These are phyloP conservation scores for Fusarium paranaense DNA, from an alignment of 2,329 filamentous ascomycete genomes.

Conservation along the genomic window DNA sequence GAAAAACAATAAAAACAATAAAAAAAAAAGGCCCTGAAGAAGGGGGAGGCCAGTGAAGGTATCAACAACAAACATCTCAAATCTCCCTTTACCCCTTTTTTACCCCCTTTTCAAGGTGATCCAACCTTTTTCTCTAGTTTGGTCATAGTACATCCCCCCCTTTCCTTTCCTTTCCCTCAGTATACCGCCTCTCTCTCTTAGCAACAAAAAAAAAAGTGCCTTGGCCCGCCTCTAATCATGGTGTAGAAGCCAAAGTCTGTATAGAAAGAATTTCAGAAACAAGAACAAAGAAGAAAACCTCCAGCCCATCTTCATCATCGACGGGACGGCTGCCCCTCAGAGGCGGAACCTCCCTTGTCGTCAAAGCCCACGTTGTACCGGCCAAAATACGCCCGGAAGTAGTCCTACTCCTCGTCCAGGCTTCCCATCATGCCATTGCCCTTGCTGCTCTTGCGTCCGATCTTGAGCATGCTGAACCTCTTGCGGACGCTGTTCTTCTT, in stretches of 20 bases:
- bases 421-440: conserved; percentile 63
- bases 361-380: conserved; percentile 42
- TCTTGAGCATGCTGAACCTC: conserved; percentile 80
- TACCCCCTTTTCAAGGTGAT: conserved; percentile 13
- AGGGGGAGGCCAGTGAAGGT: conserved; percentile 31
- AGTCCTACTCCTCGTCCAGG: conserved; percentile 65
- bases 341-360: conserved; percentile 11
- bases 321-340: conserved; percentile 10
- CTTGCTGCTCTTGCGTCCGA: conserved; percentile 77
- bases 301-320: conserved; percentile 5
- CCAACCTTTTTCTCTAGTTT: conserved; percentile 30
- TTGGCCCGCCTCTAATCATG: background rate
- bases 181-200: background rate
- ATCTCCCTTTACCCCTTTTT: conserved; percentile 10
- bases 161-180: background rate
- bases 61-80: conserved; percentile 36
- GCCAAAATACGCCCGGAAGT: conserved; percentile 48
- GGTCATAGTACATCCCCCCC: conserved; percentile 9
- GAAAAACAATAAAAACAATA: background rate
- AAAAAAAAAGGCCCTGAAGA: conserved; percentile 6
- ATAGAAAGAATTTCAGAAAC: background rate
- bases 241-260: background rate
- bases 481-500: conserved; percentile 78
- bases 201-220: background rate
- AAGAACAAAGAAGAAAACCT: background rate